Evolutionary conservation across 1,284 basidiomycete genomes (phyloP).

Genomic region (Fomitopsis pinicola): DNA sequence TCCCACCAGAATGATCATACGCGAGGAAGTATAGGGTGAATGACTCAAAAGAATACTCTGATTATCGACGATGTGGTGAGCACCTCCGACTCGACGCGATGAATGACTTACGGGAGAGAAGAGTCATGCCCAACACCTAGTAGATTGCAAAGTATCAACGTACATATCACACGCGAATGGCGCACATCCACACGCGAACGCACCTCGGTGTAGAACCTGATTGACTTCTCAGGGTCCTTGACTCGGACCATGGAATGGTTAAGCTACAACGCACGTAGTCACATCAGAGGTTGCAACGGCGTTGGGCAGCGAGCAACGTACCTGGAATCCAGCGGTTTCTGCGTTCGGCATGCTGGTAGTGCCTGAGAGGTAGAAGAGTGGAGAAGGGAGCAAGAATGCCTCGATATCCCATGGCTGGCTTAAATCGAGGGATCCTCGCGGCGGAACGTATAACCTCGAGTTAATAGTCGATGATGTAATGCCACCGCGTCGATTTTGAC

Average conservation of each 20-base stretch:
- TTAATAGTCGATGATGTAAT: not conserved
- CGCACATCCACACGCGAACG: constrained; percentile 9
- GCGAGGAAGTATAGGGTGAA: constrained; percentile 82
- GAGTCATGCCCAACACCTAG: constrained; percentile 81
- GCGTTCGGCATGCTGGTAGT: constrained; percentile 1
- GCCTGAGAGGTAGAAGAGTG: not conserved
- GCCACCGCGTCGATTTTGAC: not conserved
- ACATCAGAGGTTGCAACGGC: not conserved
- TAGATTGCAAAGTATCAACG: not conserved
- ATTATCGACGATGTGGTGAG: not conserved
- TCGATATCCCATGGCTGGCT: not conserved
- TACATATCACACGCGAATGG: not conserved
- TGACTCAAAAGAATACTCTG: constrained; percentile 47
- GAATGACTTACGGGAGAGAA: constrained; percentile 48
- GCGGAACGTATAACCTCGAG: not conserved
- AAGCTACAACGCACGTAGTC: constrained; percentile 48
- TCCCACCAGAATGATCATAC: constrained; percentile 54
- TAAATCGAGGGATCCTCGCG: not conserved
- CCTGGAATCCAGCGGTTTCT: constrained; percentile 10
- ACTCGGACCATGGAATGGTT: constrained; percentile 90
- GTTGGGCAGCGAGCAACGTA: not conserved
- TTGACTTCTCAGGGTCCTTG: constrained; percentile 79
- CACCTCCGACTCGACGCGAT: not conserved
- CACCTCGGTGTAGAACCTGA: constrained; percentile 72
- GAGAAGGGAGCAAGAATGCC: not conserved